A percentile compares a stretch with the other conserved stretches of the same genome.
Evolutionary conservation across 2,329 filamentous ascomycete species (phyloP).

Genomic region (Pyrenophora tritici-repentis): DNA sequence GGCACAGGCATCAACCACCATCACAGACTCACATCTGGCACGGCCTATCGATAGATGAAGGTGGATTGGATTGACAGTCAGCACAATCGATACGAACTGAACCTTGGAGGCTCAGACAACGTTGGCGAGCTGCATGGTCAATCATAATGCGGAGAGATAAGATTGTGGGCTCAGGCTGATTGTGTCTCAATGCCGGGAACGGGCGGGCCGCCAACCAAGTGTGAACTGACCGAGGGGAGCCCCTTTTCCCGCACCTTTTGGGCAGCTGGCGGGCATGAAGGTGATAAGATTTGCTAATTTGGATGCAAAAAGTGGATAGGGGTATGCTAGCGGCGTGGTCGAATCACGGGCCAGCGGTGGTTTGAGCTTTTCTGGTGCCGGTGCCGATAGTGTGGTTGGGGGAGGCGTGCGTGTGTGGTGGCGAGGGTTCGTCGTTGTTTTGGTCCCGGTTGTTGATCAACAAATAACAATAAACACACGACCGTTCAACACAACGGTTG

Average conservation of each 20-base stretch:
- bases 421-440: slow-evolving; percentile 13
- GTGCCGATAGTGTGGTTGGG: slow-evolving; percentile 17
- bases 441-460: slow-evolving; percentile 14
- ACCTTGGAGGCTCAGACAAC: slow-evolving; percentile 4
- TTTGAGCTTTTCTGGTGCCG: slow-evolving; percentile 16
- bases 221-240: slow-evolving; percentile 19
- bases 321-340: slow-evolving; percentile 11
- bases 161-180: neutral
- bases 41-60: slow-evolving; percentile 14
- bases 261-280: slow-evolving; percentile 23
- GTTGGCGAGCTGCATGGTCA: slow-evolving; percentile 24
- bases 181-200: slow-evolving; percentile 12
- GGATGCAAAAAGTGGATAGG: slow-evolving; percentile 14
- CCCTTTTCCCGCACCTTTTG: slow-evolving; percentile 20
- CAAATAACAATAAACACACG: slow-evolving; percentile 14
- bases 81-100: slow-evolving; percentile 23
- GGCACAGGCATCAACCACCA: neutral
- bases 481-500: neutral
- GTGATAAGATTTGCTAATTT: slow-evolving; percentile 29
- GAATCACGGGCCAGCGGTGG: slow-evolving; percentile 5
- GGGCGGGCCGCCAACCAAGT: slow-evolving; percentile 24
- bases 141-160: slow-evolving; percentile 43
- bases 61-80: neutral
- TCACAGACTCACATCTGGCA: slow-evolving; percentile 4
- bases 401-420: neutral